Evolutionary conservation across 352 stramenopile genomes (phyloP).

Genomic region (Aphanomyces astaci): DNA sequence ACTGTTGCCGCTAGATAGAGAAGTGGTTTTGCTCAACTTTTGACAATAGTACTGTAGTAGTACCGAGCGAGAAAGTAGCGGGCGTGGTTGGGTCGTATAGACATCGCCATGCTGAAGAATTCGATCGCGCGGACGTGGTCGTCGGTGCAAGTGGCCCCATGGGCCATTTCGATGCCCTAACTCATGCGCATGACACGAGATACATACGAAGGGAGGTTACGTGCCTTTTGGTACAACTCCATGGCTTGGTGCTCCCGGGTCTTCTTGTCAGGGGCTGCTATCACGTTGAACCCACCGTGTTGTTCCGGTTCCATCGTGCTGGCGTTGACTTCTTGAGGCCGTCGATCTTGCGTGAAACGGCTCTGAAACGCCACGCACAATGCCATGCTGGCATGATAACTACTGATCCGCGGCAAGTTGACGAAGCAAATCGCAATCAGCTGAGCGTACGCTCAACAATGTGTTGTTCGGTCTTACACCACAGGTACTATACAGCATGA

Average conservation of each 20-base stretch:
- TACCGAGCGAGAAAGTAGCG: conserved; percentile 60
- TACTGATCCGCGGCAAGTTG: background rate
- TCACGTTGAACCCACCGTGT: background rate
- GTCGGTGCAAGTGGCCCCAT: conserved; percentile 43
- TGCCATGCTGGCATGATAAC: no score
- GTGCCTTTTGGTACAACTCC: conserved; percentile 59
- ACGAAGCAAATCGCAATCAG: no score
- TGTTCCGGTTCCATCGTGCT: background rate
- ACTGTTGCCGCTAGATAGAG: conserved; percentile 36
- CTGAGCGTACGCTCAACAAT: no score
- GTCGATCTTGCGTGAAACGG: background rate
- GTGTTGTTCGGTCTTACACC: no score
- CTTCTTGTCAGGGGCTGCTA: conserved; percentile 13
- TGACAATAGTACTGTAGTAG: no score
- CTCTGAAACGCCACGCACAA: conserved; percentile 3
- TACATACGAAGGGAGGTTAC: background rate
- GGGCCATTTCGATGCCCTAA: conserved; percentile 52
- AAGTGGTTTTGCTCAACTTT: background rate
- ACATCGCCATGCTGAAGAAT: conserved; percentile 63
- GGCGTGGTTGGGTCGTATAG: conserved; percentile 53
- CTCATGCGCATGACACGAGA: background rate
- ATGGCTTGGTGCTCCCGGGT: conserved; percentile 44
- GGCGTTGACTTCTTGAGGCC: background rate
- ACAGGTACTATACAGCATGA: no score
- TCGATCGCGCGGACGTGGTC: conserved; percentile 70